Base-by-base conservation (phyloP, 2,329 filamentous ascomycete species). In the Sporothrix inflata region DNA sequence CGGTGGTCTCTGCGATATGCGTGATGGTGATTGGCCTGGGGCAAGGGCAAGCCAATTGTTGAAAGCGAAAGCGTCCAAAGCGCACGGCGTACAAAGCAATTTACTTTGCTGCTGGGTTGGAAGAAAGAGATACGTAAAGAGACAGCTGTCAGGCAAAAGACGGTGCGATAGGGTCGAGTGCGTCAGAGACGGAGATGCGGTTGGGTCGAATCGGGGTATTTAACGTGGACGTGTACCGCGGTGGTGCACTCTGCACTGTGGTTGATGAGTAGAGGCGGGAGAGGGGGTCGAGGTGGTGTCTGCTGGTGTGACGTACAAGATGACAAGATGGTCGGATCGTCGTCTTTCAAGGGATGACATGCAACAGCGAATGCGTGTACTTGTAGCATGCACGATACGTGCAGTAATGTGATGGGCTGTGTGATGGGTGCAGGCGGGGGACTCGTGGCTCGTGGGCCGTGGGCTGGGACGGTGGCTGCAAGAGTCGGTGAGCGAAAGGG, bases 401-500 rank as follows among this genome's bases (percentile, higher is more conserved):
- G 60, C 60, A 63, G 34, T 19, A 24, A 14, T 63, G 38, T 42
- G 60, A 63, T 45, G 60, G 34, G 8, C 49, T 9, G n/a, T n/a
- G n/a, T n/a, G n/a, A n/a, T n/a, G n/a, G n/a, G n/a, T n/a, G 21
- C 12, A 45, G 38, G 61, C 61, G 61, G 63, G 34, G 24, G 42
- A 65, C 60, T 49, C 24, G 24, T 9, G 38, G 57, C 16, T 12
- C n/a, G 60, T 49, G 63, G 24, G 40, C 63, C 19, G 38, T 19
- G 27, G 42, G 60, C 60, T 27, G 38, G 14, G 42, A 4, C 34
- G 30, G 53, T 24, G 57, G 57, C 16, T 49, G 47, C 34, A 69
- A 69, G 67, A 57, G 67, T 69, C 67, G 67, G 51, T 69, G 67
- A 69, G 67, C n/a, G 16, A 69, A 68, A 69, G 66, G 42, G 65